These are phyloP conservation scores for Pisolithus microcarpus DNA, from an alignment of 768 basidiomycete genomes.

Conservation along the genomic window DNA sequence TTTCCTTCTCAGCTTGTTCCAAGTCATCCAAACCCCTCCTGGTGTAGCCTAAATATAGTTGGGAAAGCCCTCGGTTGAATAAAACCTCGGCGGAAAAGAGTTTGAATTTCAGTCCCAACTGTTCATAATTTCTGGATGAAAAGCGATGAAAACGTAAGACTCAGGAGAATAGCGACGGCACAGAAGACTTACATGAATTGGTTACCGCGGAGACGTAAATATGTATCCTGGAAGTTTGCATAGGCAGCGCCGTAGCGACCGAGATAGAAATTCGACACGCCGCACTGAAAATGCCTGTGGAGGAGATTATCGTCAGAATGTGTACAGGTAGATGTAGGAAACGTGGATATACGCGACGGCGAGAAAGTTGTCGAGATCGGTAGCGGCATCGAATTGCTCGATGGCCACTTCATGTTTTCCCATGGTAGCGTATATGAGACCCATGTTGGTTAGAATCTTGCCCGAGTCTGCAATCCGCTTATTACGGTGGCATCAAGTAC, in stretches of 20 bases:
- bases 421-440: slow-evolving; percentile 86
- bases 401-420: slow-evolving; percentile 85
- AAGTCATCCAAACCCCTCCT: slow-evolving; percentile 66
- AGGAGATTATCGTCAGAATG: not conserved
- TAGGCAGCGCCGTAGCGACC: slow-evolving; percentile 65
- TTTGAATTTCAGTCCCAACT: slow-evolving; percentile 85
- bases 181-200: slow-evolving; percentile 60
- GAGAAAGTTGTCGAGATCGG: slow-evolving; percentile 72
- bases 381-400: slow-evolving; percentile 72
- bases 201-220: slow-evolving; percentile 74
- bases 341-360: slow-evolving; percentile 68
- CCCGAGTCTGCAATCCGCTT: slow-evolving; percentile 78
- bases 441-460: slow-evolving; percentile 90
- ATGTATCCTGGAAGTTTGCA: slow-evolving; percentile 79
- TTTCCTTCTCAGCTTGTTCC: slow-evolving; percentile 60
- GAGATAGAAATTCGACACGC: slow-evolving; percentile 85
- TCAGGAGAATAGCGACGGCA: not conserved
- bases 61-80: slow-evolving; percentile 81
- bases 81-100: slow-evolving; percentile 84
- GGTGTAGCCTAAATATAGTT: slow-evolving; percentile 60
- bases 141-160: slow-evolving; percentile 1
- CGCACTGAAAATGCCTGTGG: slow-evolving; percentile 75
- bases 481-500: not conserved
- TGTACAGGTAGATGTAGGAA: not conserved
- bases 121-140: slow-evolving; percentile 71